These are phyloP conservation scores for Chenopodium suecicum DNA, from an alignment of 148 eudicot species.

Conservation along the genomic window DNA sequence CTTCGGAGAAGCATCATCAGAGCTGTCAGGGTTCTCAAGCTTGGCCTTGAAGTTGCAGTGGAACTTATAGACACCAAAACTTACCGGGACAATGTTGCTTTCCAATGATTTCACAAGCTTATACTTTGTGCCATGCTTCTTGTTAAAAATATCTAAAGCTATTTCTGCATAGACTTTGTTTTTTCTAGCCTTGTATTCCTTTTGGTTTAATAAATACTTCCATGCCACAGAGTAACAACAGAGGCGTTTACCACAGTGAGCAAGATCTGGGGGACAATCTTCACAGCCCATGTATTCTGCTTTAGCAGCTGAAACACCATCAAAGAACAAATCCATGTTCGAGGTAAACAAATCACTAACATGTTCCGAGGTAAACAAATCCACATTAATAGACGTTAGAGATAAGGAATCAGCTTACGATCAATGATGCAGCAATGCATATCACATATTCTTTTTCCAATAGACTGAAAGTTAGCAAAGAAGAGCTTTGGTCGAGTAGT, in stretches of 20 bases:
- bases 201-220: not conserved
- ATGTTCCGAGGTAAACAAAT: not conserved
- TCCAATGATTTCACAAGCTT: slow-evolving; percentile 1
- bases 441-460: not conserved
- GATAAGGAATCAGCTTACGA: not conserved
- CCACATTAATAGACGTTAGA: not conserved
- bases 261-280: not conserved
- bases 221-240: not conserved
- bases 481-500: not conserved
- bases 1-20: slow-evolving; percentile 2
- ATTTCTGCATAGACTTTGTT: not conserved
- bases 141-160: not conserved
- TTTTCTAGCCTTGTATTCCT: not conserved
- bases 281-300: not conserved
- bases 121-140: slow-evolving; percentile 7
- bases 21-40: not conserved
- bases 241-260: not conserved
- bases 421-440: not conserved
- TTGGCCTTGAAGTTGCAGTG: slow-evolving; percentile 13
- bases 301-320: not conserved
- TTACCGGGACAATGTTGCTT: not conserved
- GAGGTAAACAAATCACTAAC: not conserved
- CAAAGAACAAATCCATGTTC: not conserved
- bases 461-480: not conserved
- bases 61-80: not conserved